These are phyloP conservation scores for sunflower (Helianthus annuus) DNA, from an alignment of 129 eudicot genomes.

Conservation along the genomic window DNA sequence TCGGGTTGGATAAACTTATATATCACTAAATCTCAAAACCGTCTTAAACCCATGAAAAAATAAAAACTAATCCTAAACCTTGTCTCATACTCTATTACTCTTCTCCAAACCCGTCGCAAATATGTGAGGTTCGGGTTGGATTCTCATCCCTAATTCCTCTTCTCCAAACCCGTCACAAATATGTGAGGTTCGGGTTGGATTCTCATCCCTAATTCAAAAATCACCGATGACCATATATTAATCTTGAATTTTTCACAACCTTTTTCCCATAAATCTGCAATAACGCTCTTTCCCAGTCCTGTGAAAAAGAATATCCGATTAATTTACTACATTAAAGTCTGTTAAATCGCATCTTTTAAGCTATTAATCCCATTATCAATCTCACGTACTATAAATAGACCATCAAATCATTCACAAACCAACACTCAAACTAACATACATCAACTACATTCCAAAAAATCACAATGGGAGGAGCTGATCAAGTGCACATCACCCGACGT, in stretches of 20 bases:
- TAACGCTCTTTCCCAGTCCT: not conserved
- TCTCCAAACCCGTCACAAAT: too few species aligned
- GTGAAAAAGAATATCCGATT: slow-evolving; percentile 30
- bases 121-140: too few species aligned
- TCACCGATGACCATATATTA: too few species aligned
- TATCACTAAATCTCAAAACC: too few species aligned
- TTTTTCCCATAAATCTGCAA: slow-evolving; percentile 24
- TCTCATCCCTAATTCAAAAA: not conserved
- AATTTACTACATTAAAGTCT: not conserved
- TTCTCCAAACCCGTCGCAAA: too few species aligned
- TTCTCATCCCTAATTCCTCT: too few species aligned
- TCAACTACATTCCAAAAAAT: not conserved
- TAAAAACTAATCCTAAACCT: too few species aligned
- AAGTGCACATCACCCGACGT: slow-evolving; percentile 21
- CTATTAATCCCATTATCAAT: slow-evolving; percentile 10
- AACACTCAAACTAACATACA: slow-evolving; percentile 20
- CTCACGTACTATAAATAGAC: slow-evolving; percentile 34
- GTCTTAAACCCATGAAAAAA: too few species aligned
- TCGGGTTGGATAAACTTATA: too few species aligned
- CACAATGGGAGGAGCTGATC: slow-evolving; percentile 34
- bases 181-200: too few species aligned
- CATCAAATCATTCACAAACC: slow-evolving; percentile 20
- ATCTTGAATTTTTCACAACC: slow-evolving; percentile 30
- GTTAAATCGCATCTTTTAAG: slow-evolving; percentile 15
- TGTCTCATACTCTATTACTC: too few species aligned